Evolutionary conservation across 306 rosid species (phyloP).

Genomic region (Ormosia emarginata): DNA sequence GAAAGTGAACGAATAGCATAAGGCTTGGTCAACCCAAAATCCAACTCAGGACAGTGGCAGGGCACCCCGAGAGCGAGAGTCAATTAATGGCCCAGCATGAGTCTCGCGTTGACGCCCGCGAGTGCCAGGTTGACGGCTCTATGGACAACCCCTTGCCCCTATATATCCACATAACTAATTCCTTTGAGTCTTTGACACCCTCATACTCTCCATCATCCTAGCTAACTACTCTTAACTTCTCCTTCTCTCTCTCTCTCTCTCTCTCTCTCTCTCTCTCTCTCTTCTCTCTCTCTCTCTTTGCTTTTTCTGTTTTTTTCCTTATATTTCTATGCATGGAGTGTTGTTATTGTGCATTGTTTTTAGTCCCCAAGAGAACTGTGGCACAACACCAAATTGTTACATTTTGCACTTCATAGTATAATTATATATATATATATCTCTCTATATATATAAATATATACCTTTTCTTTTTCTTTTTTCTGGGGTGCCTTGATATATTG

Average conservation of each 20-base stretch:
- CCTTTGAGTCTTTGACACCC: conserved; percentile 36
- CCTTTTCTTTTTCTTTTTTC: not conserved
- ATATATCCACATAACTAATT: conserved; percentile 27
- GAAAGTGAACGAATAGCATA: not conserved
- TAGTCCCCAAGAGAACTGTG: not conserved
- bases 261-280: not conserved
- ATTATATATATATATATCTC: not conserved
- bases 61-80: not conserved
- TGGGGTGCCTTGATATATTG: not conserved
- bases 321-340: conserved; percentile 14
- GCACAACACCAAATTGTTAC: conserved; percentile 2
- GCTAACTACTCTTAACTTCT: conserved; percentile 6
- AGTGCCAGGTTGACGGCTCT: conserved; percentile 30
- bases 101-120: conserved; percentile 51
- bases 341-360: not conserved
- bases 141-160: not conserved
- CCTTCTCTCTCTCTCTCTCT: not conserved
- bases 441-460: not conserved
- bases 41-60: conserved; percentile 11
- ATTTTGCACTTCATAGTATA: not conserved
- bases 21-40: conserved; percentile 33
- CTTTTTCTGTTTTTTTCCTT: not conserved
- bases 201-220: conserved; percentile 31
- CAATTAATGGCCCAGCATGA: conserved; percentile 29
- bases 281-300: not conserved